Conservation (phyloP, 2,329 filamentous ascomycete genomes). For the Curvularia eragrostidis region DNA sequence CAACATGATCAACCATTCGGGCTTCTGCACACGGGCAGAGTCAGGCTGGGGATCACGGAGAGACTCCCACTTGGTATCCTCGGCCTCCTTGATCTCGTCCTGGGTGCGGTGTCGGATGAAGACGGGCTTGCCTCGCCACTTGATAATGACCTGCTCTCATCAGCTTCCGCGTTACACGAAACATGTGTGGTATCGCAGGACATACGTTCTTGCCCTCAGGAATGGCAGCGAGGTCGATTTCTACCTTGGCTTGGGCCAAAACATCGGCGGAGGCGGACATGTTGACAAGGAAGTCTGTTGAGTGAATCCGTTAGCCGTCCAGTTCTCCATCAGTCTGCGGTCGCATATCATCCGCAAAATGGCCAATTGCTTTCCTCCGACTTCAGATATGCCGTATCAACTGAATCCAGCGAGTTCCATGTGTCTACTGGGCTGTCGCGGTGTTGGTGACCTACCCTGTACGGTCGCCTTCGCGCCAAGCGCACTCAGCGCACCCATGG, state of each 20-base stretch:
- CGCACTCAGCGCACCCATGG: slow-evolving; percentile 88
- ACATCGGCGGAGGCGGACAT: slow-evolving; percentile 99
- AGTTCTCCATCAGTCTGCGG: slow-evolving; percentile 33
- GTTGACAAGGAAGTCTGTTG: slow-evolving; percentile 96
- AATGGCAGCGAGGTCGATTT: slow-evolving; percentile 90
- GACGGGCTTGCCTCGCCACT: slow-evolving; percentile 99
- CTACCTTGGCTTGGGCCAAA: slow-evolving; percentile 98
- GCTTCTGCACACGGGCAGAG: slow-evolving; percentile 93
- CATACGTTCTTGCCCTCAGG: slow-evolving; percentile 99
- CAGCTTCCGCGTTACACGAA: slow-evolving; percentile 20
- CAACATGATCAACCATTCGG: slow-evolving; percentile 99
- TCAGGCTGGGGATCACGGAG: slow-evolving; percentile 93
- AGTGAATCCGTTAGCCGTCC: slow-evolving; percentile 38
- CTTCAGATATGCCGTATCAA: slow-evolving; percentile 2
- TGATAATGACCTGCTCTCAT: slow-evolving; percentile 83
- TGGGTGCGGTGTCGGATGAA: slow-evolving; percentile 98
- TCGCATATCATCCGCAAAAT: slow-evolving; percentile 38
- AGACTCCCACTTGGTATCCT: slow-evolving; percentile 79
- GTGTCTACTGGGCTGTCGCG: slow-evolving; percentile 18
- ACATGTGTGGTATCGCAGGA: slow-evolving; percentile 26
- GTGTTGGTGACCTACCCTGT: slow-evolving; percentile 72
- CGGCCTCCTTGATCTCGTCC: slow-evolving; percentile 92
- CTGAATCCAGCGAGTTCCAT: slow-evolving; percentile 10
- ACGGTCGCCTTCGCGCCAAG: slow-evolving; percentile 97
- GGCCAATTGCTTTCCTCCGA: slow-evolving; percentile 38